Percentiles rank a stretch among this genome's conserved stretches.
Conservation (phyloP, 2,329 filamentous ascomycete species). For the Stemphylium lycopersici region DNA sequence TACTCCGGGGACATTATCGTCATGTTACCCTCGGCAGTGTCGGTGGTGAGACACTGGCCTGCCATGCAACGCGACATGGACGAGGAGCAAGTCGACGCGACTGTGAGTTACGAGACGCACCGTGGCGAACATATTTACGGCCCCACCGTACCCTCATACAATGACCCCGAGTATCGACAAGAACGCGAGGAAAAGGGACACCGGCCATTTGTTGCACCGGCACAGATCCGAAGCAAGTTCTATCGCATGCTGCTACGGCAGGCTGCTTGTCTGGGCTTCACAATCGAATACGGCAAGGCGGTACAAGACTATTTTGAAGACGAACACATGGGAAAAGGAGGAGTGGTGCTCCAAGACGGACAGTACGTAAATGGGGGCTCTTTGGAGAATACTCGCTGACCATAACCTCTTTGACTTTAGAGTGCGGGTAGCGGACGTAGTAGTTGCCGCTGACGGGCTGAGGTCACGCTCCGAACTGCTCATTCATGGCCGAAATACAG, state of each 20-base stretch:
- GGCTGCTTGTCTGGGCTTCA: constrained; percentile 3
- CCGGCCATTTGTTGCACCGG: neutral
- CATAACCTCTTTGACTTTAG: neutral
- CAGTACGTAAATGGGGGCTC: neutral
- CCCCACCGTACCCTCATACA: neutral
- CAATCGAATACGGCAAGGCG: constrained; percentile 1
- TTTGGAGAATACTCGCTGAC: neutral
- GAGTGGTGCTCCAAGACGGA: neutral
- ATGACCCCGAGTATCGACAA: constrained; percentile 1
- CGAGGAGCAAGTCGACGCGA: constrained; percentile 57
- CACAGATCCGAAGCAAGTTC: constrained; percentile 8
- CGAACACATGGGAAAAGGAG: neutral
- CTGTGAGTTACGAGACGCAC: constrained; percentile 52
- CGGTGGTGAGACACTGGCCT: constrained; percentile 59
- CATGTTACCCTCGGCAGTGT: constrained; percentile 58
- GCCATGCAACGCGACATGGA: constrained; percentile 55
- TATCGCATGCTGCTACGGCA: constrained; percentile 12
- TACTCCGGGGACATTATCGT: constrained; percentile 59
- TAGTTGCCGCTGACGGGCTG: neutral
- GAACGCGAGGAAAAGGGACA: neutral
- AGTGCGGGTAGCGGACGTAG: neutral
- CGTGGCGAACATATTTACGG: constrained; percentile 49
- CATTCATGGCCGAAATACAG: neutral
- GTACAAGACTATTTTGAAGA: constrained; percentile 1
- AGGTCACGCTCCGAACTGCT: constrained; percentile 5